Evolutionary conservation across 257 asterid genomes (phyloP).

Genomic region (Ilex asprella): DNA sequence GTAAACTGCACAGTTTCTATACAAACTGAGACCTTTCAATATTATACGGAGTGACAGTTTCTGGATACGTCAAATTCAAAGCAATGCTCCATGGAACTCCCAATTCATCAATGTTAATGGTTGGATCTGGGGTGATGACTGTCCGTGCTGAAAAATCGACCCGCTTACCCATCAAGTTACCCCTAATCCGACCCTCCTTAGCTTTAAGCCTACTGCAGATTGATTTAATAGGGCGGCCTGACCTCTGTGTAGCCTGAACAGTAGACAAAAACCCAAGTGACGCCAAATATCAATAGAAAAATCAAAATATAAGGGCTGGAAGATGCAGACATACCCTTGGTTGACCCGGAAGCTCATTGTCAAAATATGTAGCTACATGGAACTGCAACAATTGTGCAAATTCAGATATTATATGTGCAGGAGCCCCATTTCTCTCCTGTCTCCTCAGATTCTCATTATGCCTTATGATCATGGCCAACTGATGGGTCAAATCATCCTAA

Average conservation of each 20-base stretch:
- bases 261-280: slow-evolving; percentile 3
- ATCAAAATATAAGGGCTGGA: neutral
- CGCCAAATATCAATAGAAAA: slow-evolving; percentile 6
- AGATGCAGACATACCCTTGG: slow-evolving; percentile 65
- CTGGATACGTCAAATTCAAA: slow-evolving; percentile 93
- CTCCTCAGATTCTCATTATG: slow-evolving; percentile 94
- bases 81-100: slow-evolving; percentile 99
- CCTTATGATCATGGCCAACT: slow-evolving; percentile 92
- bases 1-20: neutral
- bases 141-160: slow-evolving; percentile 99
- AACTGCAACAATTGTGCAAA: slow-evolving; percentile 96
- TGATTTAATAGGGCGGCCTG: slow-evolving; percentile 97
- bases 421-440: slow-evolving; percentile 98
- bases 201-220: slow-evolving; percentile 97
- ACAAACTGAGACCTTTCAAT: slow-evolving; percentile 69
- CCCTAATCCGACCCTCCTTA: slow-evolving; percentile 97
- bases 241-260: slow-evolving; percentile 92
- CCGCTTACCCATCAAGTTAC: slow-evolving; percentile 97
- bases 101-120: slow-evolving; percentile 89
- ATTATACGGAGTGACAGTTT: slow-evolving; percentile 97
- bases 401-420: slow-evolving; percentile 96
- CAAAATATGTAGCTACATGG: slow-evolving; percentile 98
- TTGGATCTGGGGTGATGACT: slow-evolving; percentile 98
- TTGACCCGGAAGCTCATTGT: slow-evolving; percentile 96
- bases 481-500: slow-evolving; percentile 99